Base-by-base conservation (phyloP, 768 basidiomycete species). In the Panus rudis region DNA sequence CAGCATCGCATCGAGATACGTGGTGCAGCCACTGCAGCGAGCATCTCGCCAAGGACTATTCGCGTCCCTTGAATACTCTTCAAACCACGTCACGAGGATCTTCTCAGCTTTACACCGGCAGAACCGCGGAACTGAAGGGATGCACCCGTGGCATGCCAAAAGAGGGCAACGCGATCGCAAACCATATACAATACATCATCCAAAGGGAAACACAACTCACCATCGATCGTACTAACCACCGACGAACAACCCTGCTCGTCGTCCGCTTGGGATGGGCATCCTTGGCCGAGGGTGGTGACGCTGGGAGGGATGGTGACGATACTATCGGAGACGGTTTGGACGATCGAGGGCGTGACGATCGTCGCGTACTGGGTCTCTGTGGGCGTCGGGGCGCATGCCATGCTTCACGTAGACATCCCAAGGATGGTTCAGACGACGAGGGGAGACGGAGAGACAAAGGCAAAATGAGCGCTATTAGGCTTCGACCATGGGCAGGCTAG, bases 321-420 rank as follows among this genome's bases (percentile, higher is more conserved):
- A 42, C 64, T 66, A 19, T 57, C 57, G 6, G 68, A 65, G 43
- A 60, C 62, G 7, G 66, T 66, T 5, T 68, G 72, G 14, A 62
- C 58, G 5, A 60, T 42, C 17, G 50, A 55, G 20, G 63, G 63
- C 3, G 64, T 59, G 7, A 64, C 66, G 51, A 70, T 24, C 4
- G 63, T 55, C 34, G 57, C 61, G 46, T 68, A 73, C 34, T 58
- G 56, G 5, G 73, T 75, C 50, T 60, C 59, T 6, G 72, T 74
- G 37, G 74, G 66, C 39, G 62, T 58, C 17, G 70, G 57, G 27
- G 56, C 56, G 51, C 75, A 77, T 42, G 72, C 53, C 58, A 59
- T 59, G n/a, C n/a, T n/a, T n/a, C n/a, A n/a, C n/a, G n/a, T n/a
- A n/a, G n/a, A n/a, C n/a, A n/a, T n/a, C n/a, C n/a, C n/a, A n/a